Base-by-base conservation (phyloP, 2,329 filamentous ascomycete genomes). In the Microsporum canis region DNA sequence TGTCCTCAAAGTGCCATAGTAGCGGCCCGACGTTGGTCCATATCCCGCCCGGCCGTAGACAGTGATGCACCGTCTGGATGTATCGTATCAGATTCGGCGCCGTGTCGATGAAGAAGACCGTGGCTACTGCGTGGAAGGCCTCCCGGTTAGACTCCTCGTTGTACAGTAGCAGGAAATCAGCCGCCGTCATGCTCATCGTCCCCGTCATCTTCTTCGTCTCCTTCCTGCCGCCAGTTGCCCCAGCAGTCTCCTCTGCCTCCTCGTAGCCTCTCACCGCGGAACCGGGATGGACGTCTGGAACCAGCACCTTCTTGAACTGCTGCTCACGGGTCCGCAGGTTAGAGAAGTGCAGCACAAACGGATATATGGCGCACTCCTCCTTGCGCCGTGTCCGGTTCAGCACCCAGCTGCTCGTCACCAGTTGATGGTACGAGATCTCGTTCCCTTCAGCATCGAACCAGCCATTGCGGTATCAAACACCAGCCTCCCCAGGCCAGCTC, bases 21-120 rank as follows among this genome's bases (percentile, higher is more conserved):
- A 99, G 75, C 0, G 94, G 94, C 0, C 94, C 94, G 29, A 95
- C 78, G 69, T 99, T 99, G 70, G 96, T 82, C 78, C 95, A 88
- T 3, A 95, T 69, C 0, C 94, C 94, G 31, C 88, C 88, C 0
- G 84, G 79, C 66, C 82, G 84, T 57, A 99, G 80, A 69, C 91
- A 95, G 70, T 88, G 83, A 47, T 77, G 78, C 60, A 97, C 88
- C 1, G 91, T 86, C 70, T 95, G 86, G 38, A 99, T 83, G 71
- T 99, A 99, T 1, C 88, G 84, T 60, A 97, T 87, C 36, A 96
- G 72, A 71, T 99, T 97, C 0, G 92, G 91, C 1, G 94, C 94
- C 1, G 94, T 99, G 72, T 99, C 95, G 62, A 99, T 87, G 77
- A 99, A 99, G 77, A 97, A 99, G 8, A 96, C 88, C 2, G 88